phyloP scores from a whole-genome alignment of 495 filamentous ascomycete species.

The Penicillium malachiteum region DNA sequence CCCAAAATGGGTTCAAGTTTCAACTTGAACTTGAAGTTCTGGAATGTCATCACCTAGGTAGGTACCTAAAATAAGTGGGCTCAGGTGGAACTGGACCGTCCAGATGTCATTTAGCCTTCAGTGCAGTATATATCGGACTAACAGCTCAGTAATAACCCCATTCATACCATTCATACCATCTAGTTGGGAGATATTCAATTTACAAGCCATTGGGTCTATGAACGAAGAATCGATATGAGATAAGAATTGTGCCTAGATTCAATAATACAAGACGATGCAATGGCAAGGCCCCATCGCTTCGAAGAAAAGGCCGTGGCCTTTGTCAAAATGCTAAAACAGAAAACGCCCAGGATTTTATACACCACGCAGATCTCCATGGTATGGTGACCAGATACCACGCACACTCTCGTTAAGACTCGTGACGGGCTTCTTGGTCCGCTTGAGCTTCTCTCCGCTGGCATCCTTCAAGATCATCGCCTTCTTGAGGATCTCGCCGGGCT shows the following conservation, averaged over 20 bases:
- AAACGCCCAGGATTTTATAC: slow-evolving; percentile 33
- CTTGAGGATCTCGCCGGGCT: slow-evolving; percentile 73
- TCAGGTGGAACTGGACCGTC: too few relatives aligned
- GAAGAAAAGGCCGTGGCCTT: slow-evolving; percentile 12
- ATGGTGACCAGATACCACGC: slow-evolving; percentile 91
- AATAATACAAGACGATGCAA: slow-evolving; percentile 35
- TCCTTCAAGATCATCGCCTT: slow-evolving; percentile 80
- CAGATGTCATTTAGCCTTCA: too few relatives aligned
- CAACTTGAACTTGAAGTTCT: too few relatives aligned
- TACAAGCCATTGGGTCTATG: too few relatives aligned
- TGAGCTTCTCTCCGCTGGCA: slow-evolving; percentile 83
- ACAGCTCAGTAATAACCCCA: too few relatives aligned
- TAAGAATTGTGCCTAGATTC: slow-evolving; percentile 20
- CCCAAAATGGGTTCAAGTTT: too few relatives aligned
- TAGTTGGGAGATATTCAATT: too few relatives aligned
- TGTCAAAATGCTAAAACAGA: slow-evolving; percentile 23
- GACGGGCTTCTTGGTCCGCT: slow-evolving; percentile 76
- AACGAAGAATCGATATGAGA: slow-evolving; percentile 9
- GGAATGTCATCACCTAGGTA: too few relatives aligned
- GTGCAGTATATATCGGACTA: too few relatives aligned
- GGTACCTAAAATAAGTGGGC: too few relatives aligned
- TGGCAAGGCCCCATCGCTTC: slow-evolving; percentile 9
- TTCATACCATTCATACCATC: too few relatives aligned
- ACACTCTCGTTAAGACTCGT: slow-evolving; percentile 87
- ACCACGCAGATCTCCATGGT: slow-evolving; percentile 64